A percentile compares a stretch with the other conserved stretches of the same genome.
Conservation (phyloP, 2,329 filamentous ascomycete species). For the Epichloe sylvatica region DNA sequence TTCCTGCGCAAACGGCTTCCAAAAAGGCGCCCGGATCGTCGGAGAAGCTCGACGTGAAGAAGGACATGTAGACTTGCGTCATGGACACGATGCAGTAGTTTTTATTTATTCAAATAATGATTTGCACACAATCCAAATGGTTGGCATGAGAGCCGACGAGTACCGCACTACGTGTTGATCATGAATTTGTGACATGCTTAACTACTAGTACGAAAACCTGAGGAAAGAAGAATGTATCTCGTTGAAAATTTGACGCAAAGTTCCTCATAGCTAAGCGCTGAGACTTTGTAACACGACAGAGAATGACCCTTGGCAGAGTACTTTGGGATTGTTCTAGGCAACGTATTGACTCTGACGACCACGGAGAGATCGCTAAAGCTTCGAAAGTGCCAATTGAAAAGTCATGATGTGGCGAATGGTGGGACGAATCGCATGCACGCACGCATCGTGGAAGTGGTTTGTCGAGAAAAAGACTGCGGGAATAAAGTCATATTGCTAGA, state of each 20-base stretch:
- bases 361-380: slow-evolving; percentile 64
- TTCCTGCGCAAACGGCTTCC: slow-evolving; percentile 16
- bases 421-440: background rate
- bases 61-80: slow-evolving; percentile 6
- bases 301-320: slow-evolving; percentile 79
- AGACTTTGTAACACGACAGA: slow-evolving; percentile 87
- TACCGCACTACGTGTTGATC: too few relatives aligned
- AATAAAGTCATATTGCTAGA: too few relatives aligned
- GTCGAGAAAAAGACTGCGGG: background rate
- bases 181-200: too few relatives aligned
- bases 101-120: background rate
- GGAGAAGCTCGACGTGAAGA: slow-evolving; percentile 7
- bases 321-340: slow-evolving; percentile 64
- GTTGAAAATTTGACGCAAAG: slow-evolving; percentile 69
- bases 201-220: background rate
- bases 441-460: background rate
- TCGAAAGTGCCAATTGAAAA: slow-evolving; percentile 61
- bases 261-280: slow-evolving; percentile 59
- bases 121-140: too few relatives aligned
- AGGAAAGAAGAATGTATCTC: slow-evolving; percentile 50
- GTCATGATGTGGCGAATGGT: background rate
- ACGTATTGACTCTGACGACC: slow-evolving; percentile 77
- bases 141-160: too few relatives aligned
- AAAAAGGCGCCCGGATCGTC: slow-evolving; percentile 5
- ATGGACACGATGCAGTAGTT: background rate